phyloP scores from a whole-genome alignment of 1,139 yeast species.

The Kurtzmaniella natalensis region DNA sequence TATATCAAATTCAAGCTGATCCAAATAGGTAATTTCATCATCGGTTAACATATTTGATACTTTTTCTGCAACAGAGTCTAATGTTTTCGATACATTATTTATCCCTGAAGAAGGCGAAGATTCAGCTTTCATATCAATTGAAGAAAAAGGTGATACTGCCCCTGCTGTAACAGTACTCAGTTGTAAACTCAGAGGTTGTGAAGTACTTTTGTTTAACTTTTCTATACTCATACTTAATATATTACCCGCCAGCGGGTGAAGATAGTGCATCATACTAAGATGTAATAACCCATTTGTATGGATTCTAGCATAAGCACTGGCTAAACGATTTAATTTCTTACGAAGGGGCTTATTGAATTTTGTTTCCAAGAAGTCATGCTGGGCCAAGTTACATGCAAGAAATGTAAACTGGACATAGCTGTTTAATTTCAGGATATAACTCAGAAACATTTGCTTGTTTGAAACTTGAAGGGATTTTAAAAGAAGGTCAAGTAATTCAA shows the following conservation, averaged over 20 bases:
- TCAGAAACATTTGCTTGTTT: constrained; percentile 47
- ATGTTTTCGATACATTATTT: no score
- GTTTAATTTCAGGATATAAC: constrained; percentile 49
- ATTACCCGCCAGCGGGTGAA: constrained; percentile 13
- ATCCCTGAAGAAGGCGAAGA: no score
- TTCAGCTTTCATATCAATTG: no score
- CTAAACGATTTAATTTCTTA: constrained; percentile 45
- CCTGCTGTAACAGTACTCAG: constrained; percentile 1
- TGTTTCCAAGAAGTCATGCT: constrained; percentile 43
- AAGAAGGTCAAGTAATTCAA: constrained; percentile 42
- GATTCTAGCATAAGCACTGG: constrained; percentile 53
- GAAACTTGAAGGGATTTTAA: constrained; percentile 46
- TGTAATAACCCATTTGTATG: constrained; percentile 56
- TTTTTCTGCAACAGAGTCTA: constrained; percentile 9
- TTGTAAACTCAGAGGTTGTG: constrained; percentile 1
- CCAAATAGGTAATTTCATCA: constrained; percentile 19
- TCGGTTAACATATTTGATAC: constrained; percentile 4
- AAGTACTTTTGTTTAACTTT: constrained; percentile 21
- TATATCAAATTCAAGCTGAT: constrained; percentile 36
- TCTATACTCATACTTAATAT: constrained; percentile 30
- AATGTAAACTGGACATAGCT: constrained; percentile 45
- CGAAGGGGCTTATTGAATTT: constrained; percentile 44
- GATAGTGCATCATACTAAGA: constrained; percentile 38
- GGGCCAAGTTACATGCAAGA: constrained; percentile 49
- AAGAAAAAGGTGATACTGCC: no score